Conservation (phyloP, 2,329 filamentous ascomycete genomes). For the Neonectria ditissima region DNA sequence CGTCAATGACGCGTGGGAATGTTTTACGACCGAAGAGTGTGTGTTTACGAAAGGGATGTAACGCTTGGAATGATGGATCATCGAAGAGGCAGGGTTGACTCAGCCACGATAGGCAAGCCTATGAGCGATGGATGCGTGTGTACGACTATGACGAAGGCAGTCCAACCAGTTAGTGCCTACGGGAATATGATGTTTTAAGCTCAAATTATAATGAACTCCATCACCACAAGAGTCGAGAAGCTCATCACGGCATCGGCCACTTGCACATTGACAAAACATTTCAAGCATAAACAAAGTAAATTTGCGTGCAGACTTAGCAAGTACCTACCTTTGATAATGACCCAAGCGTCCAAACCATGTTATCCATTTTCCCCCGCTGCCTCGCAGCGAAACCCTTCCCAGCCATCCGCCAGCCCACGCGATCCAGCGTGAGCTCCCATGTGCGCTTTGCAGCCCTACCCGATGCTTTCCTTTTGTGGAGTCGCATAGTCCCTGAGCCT, state of each 20-base stretch:
- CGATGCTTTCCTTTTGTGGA: background rate
- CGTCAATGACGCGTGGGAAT: slow-evolving; percentile 9
- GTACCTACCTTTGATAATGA: slow-evolving; percentile 4
- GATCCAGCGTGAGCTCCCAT: background rate
- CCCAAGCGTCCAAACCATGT: slow-evolving; percentile 5
- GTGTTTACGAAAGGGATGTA: slow-evolving; percentile 12
- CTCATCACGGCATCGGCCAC: background rate
- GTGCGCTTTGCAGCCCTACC: background rate
- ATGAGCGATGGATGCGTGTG: slow-evolving; percentile 7
- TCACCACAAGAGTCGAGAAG: background rate
- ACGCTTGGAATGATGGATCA: slow-evolving; percentile 23
- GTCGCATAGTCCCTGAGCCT: background rate
- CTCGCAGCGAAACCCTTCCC: background rate
- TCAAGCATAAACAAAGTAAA: slow-evolving; percentile 6
- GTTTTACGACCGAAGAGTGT: background rate
- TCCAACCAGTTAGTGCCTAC: background rate
- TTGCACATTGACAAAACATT: background rate
- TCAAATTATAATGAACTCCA: background rate
- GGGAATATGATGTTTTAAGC: slow-evolving; percentile 7
- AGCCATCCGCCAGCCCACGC: background rate
- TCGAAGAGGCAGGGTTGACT: background rate
- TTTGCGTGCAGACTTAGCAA: slow-evolving; percentile 8
- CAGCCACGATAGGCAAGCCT: slow-evolving; percentile 14
- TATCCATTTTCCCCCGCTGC: background rate
- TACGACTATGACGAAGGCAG: background rate